Evolutionary conservation across 192 early-diverging fungal species (phyloP), one percentile per base, ranked within the genome.

Genomic region (Rhizophlyctis rosea): DNA sequence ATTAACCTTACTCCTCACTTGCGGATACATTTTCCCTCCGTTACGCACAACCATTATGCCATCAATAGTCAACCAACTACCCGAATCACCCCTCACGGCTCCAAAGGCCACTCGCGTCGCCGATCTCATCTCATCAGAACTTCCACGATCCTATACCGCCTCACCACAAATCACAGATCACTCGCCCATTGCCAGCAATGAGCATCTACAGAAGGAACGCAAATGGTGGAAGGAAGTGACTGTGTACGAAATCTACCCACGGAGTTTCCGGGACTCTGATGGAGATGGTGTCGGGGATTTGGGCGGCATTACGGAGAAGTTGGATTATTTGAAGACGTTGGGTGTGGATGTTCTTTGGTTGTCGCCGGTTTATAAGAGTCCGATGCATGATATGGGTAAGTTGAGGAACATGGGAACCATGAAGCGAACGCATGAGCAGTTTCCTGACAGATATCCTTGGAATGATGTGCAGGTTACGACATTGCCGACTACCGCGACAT

Each of bases 261-360:
- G 48, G n/a, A 47, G 30, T 0, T 53, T 61, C 25, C 9, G 23
- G 2, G 59, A 61, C 55, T 57, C 51, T 13, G 27, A 61, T 29
- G 59, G 51, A 13, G 59, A 61, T 47, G 59, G 59, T 47, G 30
- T 55, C 18, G 59, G 59, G 13, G 59, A 61, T 30, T 24, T 61
- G 21, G 18, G 24, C 48, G 59, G 59, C 39, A 61, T 61, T 47
- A 58, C 35, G 13, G n/a, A 33, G 34, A 44, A 58, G 25, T 31
- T 58, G 34, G 57, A 47, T 44, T 58, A 54, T 29, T 29, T 54
- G 52, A 54, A 54, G 52, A 24, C 52, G 0, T 27, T 54, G 23
- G 52, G 52, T 14, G 52, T 54, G 52, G 52, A 54, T 25, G 52
- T 54, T 1, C 13, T 54, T 29, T 54, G 52, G 52, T 54, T 54